Base-by-base conservation (phyloP, 805 yeast genomes). In the Cyberlindnera samutprakarnensis region DNA sequence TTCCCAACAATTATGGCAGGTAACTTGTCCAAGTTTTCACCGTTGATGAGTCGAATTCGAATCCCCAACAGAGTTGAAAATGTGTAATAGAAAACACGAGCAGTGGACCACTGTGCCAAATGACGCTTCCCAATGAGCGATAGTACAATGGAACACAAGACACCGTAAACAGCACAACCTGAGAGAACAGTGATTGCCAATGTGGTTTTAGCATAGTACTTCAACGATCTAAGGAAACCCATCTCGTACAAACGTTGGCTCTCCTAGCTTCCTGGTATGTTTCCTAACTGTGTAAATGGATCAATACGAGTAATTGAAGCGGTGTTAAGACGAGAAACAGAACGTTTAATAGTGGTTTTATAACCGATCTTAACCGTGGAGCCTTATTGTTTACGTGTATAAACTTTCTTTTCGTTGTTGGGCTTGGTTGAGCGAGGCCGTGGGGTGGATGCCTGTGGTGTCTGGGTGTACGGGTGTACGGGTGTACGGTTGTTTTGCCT, bases 71-170 rank as follows among this genome's bases (percentile, higher is more conserved):
- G 29, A 4, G 61, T 55, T 21, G 84, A 72, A 56, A 82, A 71
- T 4, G 72, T 50, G 41, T 61, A 53, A 55, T 83, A 81, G 53
- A 83, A 88, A 27, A 79, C 81, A 41, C 94, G 67, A 2, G 96
- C 97, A 9, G 90, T 85, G 14, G 87, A 64, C 75, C 87, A 87
- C 60, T 92, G 98, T 2, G 94, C 76, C 30, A 87, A 66, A 33
- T 80, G 78, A 44, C 74, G 77, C 54, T 82, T 82, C 16, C 95
- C 94, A 12, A 78, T 42, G 6, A 86, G 32, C 1, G 83, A 61
- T 31, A 86, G 64, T 6, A 73, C 39, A 2, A 83, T 53, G 2
- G 96, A 86, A 15, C 87, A 83, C 8, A 82, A 31, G 2, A 83
- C 83, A 36, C 95, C 95, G 46, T 81, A 83, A 6, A 76, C 36